These are phyloP conservation scores for Butyriboletus loyo DNA, from an alignment of 768 basidiomycete species.

Conservation along the genomic window DNA sequence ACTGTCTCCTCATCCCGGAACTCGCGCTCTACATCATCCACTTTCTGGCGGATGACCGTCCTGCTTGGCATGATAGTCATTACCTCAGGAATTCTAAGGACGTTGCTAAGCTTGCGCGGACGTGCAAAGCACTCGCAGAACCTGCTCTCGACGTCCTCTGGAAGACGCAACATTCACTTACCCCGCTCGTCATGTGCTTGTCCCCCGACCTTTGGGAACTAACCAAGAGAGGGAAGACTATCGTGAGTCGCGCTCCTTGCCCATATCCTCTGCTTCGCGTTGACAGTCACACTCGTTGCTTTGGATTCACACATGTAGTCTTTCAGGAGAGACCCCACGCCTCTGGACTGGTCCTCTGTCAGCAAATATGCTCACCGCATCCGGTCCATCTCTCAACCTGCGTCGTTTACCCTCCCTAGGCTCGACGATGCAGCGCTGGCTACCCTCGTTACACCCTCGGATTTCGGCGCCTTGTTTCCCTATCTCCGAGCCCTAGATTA, in stretches of 20 bases:
- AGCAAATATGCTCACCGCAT: slow-evolving; percentile 26
- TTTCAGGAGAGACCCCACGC: slow-evolving; percentile 18
- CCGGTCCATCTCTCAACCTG: slow-evolving; percentile 21
- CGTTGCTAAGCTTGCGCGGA: slow-evolving; percentile 27
- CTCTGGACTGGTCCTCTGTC: slow-evolving; percentile 22
- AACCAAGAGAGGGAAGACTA: slow-evolving; percentile 11
- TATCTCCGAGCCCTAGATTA: slow-evolving; percentile 27
- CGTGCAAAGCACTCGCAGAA: slow-evolving; percentile 28
- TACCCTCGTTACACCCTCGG: slow-evolving; percentile 18
- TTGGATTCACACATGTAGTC: slow-evolving; percentile 6
- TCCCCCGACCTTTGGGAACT: slow-evolving; percentile 26
- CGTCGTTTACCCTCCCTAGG: slow-evolving; percentile 17
- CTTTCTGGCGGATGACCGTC: slow-evolving; percentile 22
- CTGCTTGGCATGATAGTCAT: slow-evolving; percentile 11
- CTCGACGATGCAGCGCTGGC: slow-evolving; percentile 26
- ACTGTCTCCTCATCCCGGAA: slow-evolving; percentile 29
- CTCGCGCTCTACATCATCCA: slow-evolving; percentile 24
- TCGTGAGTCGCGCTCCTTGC: slow-evolving; percentile 18
- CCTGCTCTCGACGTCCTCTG: slow-evolving; percentile 32
- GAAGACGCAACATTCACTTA: slow-evolving; percentile 28
- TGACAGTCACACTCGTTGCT: background rate
- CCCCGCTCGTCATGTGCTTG: slow-evolving; percentile 29
- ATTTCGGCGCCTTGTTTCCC: slow-evolving; percentile 24
- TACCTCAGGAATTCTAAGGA: slow-evolving; percentile 21
- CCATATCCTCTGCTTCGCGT: background rate